These are phyloP conservation scores for Fusarium floridanum DNA, from an alignment of 2,329 filamentous ascomycete species.

Conservation along the genomic window DNA sequence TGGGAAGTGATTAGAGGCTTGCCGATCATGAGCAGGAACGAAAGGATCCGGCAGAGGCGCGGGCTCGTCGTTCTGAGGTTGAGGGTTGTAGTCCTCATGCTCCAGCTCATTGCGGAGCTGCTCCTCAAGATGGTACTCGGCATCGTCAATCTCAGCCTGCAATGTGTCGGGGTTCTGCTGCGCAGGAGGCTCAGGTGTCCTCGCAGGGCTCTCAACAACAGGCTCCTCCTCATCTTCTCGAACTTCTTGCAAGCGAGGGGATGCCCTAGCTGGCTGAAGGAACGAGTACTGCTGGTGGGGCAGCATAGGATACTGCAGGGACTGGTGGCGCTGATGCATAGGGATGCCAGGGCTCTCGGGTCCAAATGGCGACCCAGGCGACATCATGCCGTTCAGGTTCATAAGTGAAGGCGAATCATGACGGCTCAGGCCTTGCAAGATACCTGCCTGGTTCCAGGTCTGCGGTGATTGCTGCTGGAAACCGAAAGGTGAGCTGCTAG, in stretches of 20 bases:
- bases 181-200: conserved; percentile 64
- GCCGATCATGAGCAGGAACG: conserved; percentile 54
- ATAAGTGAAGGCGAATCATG: conserved; percentile 74
- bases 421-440: conserved; percentile 66
- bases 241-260: conserved; percentile 77
- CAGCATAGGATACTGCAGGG: conserved; percentile 69
- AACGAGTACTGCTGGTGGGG: conserved; percentile 69
- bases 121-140: conserved; percentile 87
- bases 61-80: conserved; percentile 56
- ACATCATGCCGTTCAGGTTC: conserved; percentile 68
- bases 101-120: conserved; percentile 83
- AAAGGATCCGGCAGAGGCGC: conserved; percentile 40
- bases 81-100: conserved; percentile 81
- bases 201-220: conserved; percentile 63
- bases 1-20: conserved; percentile 63
- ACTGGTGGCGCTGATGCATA: conserved; percentile 69
- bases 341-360: conserved; percentile 62
- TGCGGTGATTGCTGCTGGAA: conserved; percentile 72
- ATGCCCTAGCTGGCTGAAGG: conserved; percentile 67
- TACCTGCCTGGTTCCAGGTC: conserved; percentile 69
- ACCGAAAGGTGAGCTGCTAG: conserved; percentile 75
- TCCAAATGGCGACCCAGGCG: conserved; percentile 74
- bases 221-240: conserved; percentile 79
- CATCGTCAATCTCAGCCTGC: conserved; percentile 87
- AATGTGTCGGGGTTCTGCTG: conserved; percentile 74